Base-by-base conservation (phyloP, 202 grass and related monocot species). In the Eragrostis tef region DNA sequence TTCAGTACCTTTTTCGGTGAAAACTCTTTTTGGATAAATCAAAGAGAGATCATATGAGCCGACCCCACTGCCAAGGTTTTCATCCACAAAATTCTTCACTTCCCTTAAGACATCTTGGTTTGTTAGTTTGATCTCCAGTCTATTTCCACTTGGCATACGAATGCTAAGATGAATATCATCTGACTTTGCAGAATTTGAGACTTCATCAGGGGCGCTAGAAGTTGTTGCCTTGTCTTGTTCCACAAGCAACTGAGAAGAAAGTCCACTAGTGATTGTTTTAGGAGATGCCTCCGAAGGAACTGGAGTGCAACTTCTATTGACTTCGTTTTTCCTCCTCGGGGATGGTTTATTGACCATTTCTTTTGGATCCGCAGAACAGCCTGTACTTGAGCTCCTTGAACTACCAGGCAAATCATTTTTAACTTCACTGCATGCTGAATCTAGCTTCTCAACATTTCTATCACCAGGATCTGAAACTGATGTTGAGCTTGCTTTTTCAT, bases 21-120 rank as follows among this genome's bases (percentile, higher is more conserved):
- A 99, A 56, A 99, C 26, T 83, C 85, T 91, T 74, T 84, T 88
- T 52, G 96, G 96, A 87, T 99, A 99, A 89, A 94, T 87, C 71
- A 99, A 83, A 48, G 87, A 93, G 49, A 99, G 87, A 89, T 93
- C 86, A 79, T 99, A 99, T 21, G 83, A 81, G 41, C 85, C 85
- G 60, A 82, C 14, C 26, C 36, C 64, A 88, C 11, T 53, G 77
- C 47, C 75, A 70, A 71, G 21, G 62, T 87, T 94, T 87, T 91
- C 88, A 84, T 99, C 85, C 48, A 96, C 85, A 81, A 92, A 96
- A 64, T 69, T 87, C 85, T 91, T 93, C 62, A 93, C 93, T 54
- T 87, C 88, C 77, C 83, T 90, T 56, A 99, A 88, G 81, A 86
- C 63, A 83, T 93, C 89, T 67, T 80, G 69, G 71, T 90, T 90